Percentiles rank a stretch among this genome's conserved stretches.
phyloP scores from a whole-genome alignment of 768 basidiomycete species.

The Suillus variegatus region DNA sequence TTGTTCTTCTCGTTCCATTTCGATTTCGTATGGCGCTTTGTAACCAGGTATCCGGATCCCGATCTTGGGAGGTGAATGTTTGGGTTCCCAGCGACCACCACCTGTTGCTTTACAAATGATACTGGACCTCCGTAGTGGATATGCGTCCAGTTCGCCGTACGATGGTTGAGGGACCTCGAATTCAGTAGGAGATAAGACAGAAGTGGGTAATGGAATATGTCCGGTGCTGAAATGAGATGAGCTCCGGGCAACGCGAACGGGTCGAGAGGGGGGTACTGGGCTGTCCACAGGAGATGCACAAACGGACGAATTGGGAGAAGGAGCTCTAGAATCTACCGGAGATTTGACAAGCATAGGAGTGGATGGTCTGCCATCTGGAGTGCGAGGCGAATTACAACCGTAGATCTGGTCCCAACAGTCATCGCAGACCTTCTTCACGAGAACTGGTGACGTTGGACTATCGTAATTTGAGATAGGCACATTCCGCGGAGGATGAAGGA shows the following conservation, averaged over 20 bases:
- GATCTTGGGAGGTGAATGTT: constrained; percentile 41
- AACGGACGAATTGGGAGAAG: constrained; percentile 36
- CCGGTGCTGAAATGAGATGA: constrained; percentile 30
- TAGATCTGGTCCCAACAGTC: constrained; percentile 78
- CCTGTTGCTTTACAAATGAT: constrained; percentile 77
- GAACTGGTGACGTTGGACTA: constrained; percentile 60
- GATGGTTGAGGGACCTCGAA: constrained; percentile 43
- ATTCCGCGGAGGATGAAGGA: constrained; percentile 71
- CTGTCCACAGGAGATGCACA: constrained; percentile 35
- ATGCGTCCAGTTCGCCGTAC: constrained; percentile 71
- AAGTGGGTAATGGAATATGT: constrained; percentile 28
- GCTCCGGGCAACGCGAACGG: constrained; percentile 25
- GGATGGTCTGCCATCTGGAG: constrained; percentile 40
- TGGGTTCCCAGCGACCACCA: constrained; percentile 81
- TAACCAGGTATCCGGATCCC: constrained; percentile 63
- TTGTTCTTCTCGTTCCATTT: constrained; percentile 67
- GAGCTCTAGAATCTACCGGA: constrained; percentile 28
- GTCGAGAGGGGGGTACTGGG: constrained; percentile 20
- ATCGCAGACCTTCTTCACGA: constrained; percentile 67
- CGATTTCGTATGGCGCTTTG: constrained; percentile 67
- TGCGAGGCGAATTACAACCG: constrained; percentile 46
- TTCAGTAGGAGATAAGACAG: constrained; percentile 23
- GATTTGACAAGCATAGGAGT: constrained; percentile 40
- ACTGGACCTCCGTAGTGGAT: constrained; percentile 68
- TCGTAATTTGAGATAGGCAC: constrained; percentile 59